phyloP scores from a whole-genome alignment of 805 yeast species.

The Metschnikowia matae region DNA sequence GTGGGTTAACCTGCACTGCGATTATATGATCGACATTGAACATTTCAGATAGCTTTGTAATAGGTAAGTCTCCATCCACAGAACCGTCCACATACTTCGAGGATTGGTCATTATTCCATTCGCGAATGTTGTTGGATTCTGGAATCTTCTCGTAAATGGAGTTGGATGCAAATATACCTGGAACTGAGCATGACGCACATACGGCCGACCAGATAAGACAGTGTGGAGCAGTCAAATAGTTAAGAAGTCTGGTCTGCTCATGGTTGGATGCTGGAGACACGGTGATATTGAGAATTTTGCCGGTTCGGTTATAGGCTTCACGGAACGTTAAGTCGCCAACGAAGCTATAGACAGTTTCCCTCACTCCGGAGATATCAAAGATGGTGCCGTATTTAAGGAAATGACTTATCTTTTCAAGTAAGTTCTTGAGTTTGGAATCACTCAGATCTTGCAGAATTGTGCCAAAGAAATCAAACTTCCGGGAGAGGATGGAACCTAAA shows the following conservation, averaged over 20 bases:
- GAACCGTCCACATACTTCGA: slow-evolving; percentile 93
- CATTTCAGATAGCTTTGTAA: slow-evolving; percentile 88
- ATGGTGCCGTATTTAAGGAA: slow-evolving; percentile 84
- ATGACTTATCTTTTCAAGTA: slow-evolving; percentile 37
- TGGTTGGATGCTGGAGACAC: slow-evolving; percentile 89
- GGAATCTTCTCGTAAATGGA: slow-evolving; percentile 81
- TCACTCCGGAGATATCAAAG: slow-evolving; percentile 72
- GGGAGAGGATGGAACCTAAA: slow-evolving; percentile 58
- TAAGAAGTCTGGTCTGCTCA: slow-evolving; percentile 83
- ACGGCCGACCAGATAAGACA: slow-evolving; percentile 85
- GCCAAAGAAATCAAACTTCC: slow-evolving; percentile 50
- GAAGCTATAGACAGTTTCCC: slow-evolving; percentile 68
- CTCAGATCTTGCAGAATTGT: slow-evolving; percentile 19
- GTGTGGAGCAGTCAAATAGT: slow-evolving; percentile 76
- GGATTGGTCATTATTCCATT: slow-evolving; percentile 75
- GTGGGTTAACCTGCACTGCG: slow-evolving; percentile 97
- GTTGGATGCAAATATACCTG: slow-evolving; percentile 85
- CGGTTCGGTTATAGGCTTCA: slow-evolving; percentile 92
- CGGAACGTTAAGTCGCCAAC: slow-evolving; percentile 89
- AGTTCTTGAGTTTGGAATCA: slow-evolving; percentile 50
- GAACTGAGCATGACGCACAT: slow-evolving; percentile 91
- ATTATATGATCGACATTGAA: slow-evolving; percentile 96
- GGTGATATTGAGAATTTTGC: slow-evolving; percentile 87
- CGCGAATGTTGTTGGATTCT: slow-evolving; percentile 63
- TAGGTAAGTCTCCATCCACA: slow-evolving; percentile 90